Evolutionary conservation across 192 early-diverging fungal species (phyloP).

Genomic region (Entomortierella beljakovae): DNA sequence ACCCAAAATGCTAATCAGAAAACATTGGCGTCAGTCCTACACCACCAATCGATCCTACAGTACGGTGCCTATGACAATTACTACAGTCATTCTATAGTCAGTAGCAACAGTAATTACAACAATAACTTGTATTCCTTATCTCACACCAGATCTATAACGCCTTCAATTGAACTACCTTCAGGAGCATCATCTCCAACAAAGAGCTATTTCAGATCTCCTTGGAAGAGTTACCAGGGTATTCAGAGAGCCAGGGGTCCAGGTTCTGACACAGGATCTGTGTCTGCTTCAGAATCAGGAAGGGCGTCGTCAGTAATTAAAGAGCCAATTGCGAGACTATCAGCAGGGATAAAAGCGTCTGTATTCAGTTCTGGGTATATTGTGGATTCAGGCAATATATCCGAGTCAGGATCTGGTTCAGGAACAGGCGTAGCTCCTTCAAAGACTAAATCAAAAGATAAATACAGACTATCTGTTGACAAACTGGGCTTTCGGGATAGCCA

Average conservation of each 20-base stretch:
- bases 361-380: constrained; percentile 21
- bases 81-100: neutral
- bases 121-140: neutral
- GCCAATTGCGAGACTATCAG: constrained; percentile 43
- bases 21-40: constrained; percentile 31
- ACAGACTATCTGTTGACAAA: constrained; percentile 1
- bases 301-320: constrained; percentile 39
- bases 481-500: neutral
- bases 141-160: constrained; percentile 31
- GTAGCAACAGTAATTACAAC: constrained; percentile 17
- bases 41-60: constrained; percentile 3
- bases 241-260: constrained; percentile 35
- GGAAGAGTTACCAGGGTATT: constrained; percentile 40
- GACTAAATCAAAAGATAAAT: constrained; percentile 3
- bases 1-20: constrained; percentile 44
- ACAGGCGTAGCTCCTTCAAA: neutral
- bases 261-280: constrained; percentile 40
- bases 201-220: constrained; percentile 49
- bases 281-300: constrained; percentile 49
- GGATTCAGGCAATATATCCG: constrained; percentile 27
- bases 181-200: constrained; percentile 41
- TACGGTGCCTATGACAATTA: neutral
- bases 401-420: constrained; percentile 23
- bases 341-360: constrained; percentile 43
- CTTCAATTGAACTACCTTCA: constrained; percentile 34